These are phyloP conservation scores for Claviceps paspali DNA, from an alignment of 2,329 filamentous ascomycete species.

Conservation along the genomic window DNA sequence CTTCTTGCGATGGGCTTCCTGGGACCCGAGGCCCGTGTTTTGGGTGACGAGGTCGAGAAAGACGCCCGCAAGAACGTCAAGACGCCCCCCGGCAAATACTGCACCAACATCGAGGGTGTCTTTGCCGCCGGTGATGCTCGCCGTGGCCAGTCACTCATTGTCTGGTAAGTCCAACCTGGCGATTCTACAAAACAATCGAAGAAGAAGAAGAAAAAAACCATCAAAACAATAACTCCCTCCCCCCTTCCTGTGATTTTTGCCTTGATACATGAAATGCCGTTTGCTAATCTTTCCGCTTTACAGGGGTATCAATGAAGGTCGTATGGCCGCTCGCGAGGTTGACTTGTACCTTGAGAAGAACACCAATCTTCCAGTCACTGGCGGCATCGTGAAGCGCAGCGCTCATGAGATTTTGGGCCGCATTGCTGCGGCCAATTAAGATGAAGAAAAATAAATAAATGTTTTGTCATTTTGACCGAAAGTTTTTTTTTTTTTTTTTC, in stretches of 20 bases:
- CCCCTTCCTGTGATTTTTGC: neutral
- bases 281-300: neutral
- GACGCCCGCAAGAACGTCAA: constrained; percentile 93
- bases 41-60: constrained; percentile 80
- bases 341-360: constrained; percentile 72
- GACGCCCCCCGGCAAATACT: constrained; percentile 75
- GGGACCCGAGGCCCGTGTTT: constrained; percentile 75
- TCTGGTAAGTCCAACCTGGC: constrained; percentile 58
- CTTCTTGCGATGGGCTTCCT: constrained; percentile 96
- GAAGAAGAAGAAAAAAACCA: too few species aligned
- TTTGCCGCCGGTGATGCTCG: constrained; percentile 94
- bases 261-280: too few species aligned
- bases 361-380: constrained; percentile 73
- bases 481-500: neutral
- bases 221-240: too few species aligned
- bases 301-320: constrained; percentile 93
- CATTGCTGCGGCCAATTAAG: constrained; percentile 8
- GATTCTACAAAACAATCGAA: too few species aligned
- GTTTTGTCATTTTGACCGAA: too few species aligned
- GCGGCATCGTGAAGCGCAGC: constrained; percentile 80
- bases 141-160: constrained; percentile 86
- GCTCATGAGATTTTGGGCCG: constrained; percentile 49
- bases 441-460: too few species aligned
- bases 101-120: constrained; percentile 73
- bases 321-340: constrained; percentile 81